Base-by-base conservation (phyloP, 441 rosid genomes). In the Manihot esculenta region DNA sequence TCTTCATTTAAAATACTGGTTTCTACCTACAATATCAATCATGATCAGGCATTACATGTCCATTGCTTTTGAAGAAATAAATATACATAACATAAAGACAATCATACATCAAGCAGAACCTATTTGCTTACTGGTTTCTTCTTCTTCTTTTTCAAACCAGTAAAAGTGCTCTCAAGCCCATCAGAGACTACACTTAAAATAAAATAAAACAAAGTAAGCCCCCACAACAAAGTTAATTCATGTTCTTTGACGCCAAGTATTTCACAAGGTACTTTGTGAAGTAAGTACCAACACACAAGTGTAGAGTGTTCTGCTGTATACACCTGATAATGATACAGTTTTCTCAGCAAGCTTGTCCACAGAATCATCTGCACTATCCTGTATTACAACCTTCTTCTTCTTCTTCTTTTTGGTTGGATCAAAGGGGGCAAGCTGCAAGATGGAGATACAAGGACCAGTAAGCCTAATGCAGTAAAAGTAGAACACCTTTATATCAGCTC, bases 131-230 rank as follows among this genome's bases (percentile, higher is more conserved):
- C 99, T 0, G 83, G 94, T 73, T 92, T 94, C 91, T 95, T 95
- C 79, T 95, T 94, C 89, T 94, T 94, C 87, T 94, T 94, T 78
- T 94, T 94, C 84, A 88, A 53, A 61, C 97, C 97, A 84, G 84
- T 33, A 66, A 92, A 94, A 79, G 85, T 53, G 69, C 84, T 85
- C 75, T 89, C 96, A 61, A 85, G 76, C 30, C 93, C 96, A 74
- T 95, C 99, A 53, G 86, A 80, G 41, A 81, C 99, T 95, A 86
- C 68, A 82, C 50, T 23, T 44, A 64, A 20, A 23, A 14, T 48
- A 33, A 4, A 58, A 35, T 2, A 15, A 26, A 7, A 51, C 15
- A 59, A 51, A 41, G 51, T 11, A 69, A 67, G 30, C 6, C 11
- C 9, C 41, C 50, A 62, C 9, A 48, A 44, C 33, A n/a, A 8